A percentile compares a stretch with the other conserved stretches of the same genome.
phyloP scores from a whole-genome alignment of 225 moss, liverwort and hornwort species.

The Lunularia cruciata region DNA sequence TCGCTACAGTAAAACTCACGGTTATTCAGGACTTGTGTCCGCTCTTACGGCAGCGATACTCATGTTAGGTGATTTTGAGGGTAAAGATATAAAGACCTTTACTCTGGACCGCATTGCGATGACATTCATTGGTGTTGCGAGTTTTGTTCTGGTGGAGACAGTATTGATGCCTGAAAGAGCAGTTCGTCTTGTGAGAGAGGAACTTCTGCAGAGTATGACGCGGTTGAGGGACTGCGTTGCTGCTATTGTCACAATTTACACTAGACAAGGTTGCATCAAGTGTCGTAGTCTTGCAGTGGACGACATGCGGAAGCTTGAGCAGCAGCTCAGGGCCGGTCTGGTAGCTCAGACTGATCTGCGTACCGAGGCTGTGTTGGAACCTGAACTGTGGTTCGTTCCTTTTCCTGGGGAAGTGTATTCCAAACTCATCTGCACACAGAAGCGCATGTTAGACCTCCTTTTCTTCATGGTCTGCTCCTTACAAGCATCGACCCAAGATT shows the following conservation, averaged over 20 bases:
- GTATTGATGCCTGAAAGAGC: slow-evolving; percentile 41
- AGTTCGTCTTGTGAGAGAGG: slow-evolving; percentile 34
- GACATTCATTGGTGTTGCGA: slow-evolving; percentile 38
- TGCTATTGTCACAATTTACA: slow-evolving; percentile 45
- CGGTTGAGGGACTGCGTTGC: slow-evolving; percentile 42
- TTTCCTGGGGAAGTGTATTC: slow-evolving; percentile 25
- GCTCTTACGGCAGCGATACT: slow-evolving; percentile 42
- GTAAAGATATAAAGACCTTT: slow-evolving; percentile 16
- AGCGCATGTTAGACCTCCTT: slow-evolving; percentile 25
- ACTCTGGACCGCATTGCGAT: slow-evolving; percentile 42
- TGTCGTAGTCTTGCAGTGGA: slow-evolving; percentile 34
- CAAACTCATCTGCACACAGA: slow-evolving; percentile 22
- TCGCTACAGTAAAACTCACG: slow-evolving; percentile 39
- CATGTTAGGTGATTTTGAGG: slow-evolving; percentile 33
- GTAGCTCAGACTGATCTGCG: slow-evolving; percentile 1
- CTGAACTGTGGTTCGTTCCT: slow-evolving; percentile 33
- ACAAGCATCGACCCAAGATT: slow-evolving; percentile 20
- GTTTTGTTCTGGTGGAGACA: slow-evolving; percentile 41
- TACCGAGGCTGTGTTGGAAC: slow-evolving; percentile 27
- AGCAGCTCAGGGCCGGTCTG: slow-evolving; percentile 18
- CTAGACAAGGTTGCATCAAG: slow-evolving; percentile 21
- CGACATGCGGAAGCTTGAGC: slow-evolving; percentile 28
- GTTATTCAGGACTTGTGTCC: slow-evolving; percentile 39
- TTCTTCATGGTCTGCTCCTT: slow-evolving; percentile 33
- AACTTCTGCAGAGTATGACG: slow-evolving; percentile 33